Evolutionary conservation across 2,329 filamentous ascomycete species (phyloP), one percentile per base, ranked within the genome.

Genomic region (Corinectria fuckeliana): DNA sequence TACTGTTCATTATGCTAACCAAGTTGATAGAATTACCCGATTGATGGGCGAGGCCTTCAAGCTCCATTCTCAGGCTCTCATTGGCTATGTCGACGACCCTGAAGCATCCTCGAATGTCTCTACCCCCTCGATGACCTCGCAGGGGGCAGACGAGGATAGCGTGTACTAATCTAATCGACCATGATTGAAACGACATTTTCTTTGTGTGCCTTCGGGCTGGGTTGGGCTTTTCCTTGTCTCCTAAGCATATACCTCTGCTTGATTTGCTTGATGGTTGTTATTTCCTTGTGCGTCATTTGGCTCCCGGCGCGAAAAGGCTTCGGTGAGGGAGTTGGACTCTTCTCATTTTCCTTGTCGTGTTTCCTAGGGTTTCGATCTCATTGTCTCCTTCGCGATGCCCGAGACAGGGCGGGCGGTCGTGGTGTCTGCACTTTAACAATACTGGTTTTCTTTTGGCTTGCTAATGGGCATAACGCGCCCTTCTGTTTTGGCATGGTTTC

Each of bases 1-100:
- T 14, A 9, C 13, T 23, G 16, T 39, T 5, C 34, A 34, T 42
- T 44, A 26, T 62, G 57, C 63, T 72, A 66, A 72, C 63, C 20
- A n/a, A 3, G 23, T 26, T 49, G 51, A 21, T 71, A 94, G 91
- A 58, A 94, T 96, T 74, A 94, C 92, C 70, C 93, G 96, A 75
- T 87, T 98, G 50, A 97, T 98, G 91, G 95, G 95, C 71, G 95
- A 98, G 79, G 93, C 95, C 51, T 98, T 99, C 85, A 95, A 96
- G 75, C 88, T 97, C 58, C 94, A 98, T 79, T 91, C 93, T 34
- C 93, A 98, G 80, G 93, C 95, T 66, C 88, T 99, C 30, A 88
- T 94, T 67, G 93, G 94, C 76, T 98, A 97, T 73, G 93, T 97
- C 74, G 94, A 97, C 75, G 91, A 93, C 70, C 82, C 86, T 69